A percentile compares a stretch with the other conserved stretches of the same genome.
phyloP scores from a whole-genome alignment of 2,329 filamentous ascomycete genomes.

The Colletotrichum karsti region DNA sequence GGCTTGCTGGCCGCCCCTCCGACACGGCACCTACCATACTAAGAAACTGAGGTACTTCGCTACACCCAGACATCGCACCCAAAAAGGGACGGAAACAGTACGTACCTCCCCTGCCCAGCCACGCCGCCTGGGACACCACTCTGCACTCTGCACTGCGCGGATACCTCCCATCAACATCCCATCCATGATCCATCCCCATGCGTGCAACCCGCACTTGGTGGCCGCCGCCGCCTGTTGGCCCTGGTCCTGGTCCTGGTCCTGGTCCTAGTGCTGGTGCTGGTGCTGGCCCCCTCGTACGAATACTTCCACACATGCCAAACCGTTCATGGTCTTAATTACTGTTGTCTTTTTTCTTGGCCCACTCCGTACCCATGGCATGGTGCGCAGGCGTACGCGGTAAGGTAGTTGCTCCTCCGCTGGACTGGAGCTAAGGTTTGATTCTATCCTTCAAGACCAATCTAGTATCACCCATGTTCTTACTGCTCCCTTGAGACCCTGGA shows the following conservation, averaged over 20 bases:
- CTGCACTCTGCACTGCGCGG: conserved; percentile 17
- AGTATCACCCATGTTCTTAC: conserved; percentile 39
- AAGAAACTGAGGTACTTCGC: no score
- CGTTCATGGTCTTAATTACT: conserved; percentile 29
- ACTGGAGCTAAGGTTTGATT: conserved; percentile 42
- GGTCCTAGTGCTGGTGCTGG: neutral
- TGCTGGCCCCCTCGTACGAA: conserved; percentile 33
- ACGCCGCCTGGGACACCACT: conserved; percentile 23
- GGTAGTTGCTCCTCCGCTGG: conserved; percentile 42
- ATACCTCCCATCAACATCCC: conserved; percentile 27
- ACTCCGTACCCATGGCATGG: conserved; percentile 43
- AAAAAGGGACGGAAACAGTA: conserved; percentile 22
- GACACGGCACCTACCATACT: no score
- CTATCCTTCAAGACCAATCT: conserved; percentile 43
- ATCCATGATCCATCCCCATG: conserved; percentile 33
- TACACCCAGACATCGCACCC: conserved; percentile 22
- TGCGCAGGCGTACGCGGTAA: neutral
- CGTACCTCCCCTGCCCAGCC: conserved; percentile 20
- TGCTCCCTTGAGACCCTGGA: conserved; percentile 39
- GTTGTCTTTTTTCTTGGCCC: conserved; percentile 40
- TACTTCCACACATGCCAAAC: conserved; percentile 35
- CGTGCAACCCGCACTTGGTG: conserved; percentile 43
- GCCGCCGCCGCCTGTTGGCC: conserved; percentile 16
- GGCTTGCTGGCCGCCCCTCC: conserved; percentile 10
- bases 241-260: neutral